Percentiles rank a stretch among this genome's conserved stretches.
Conservation (phyloP, 2,329 filamentous ascomycete species). For the Xylaria sp. region DNA sequence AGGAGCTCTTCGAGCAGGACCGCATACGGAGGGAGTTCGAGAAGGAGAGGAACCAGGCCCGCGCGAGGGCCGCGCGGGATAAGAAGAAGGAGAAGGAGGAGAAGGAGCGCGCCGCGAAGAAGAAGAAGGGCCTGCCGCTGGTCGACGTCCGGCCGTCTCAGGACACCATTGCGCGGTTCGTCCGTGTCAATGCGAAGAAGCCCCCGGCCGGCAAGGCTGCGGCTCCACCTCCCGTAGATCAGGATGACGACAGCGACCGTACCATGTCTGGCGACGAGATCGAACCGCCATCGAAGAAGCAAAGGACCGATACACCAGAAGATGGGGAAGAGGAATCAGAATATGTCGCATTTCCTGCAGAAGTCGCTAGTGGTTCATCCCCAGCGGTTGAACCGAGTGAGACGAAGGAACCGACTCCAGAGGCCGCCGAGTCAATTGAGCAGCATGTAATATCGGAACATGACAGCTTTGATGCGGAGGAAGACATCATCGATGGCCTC, state of each 20-base stretch:
- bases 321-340: constrained; percentile 1
- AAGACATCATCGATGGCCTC: constrained; percentile 4
- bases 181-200: constrained; percentile 35
- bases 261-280: constrained; percentile 11
- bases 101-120: constrained; percentile 53
- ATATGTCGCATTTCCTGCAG: constrained; percentile 10
- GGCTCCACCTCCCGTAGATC: background rate
- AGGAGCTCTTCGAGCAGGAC: constrained; percentile 53
- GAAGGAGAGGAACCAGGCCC: constrained; percentile 50
- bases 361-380: constrained; percentile 2
- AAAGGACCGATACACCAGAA: constrained; percentile 12
- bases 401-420: constrained; percentile 2
- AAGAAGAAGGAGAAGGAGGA: constrained; percentile 59
- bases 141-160: constrained; percentile 55
- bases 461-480: constrained; percentile 2
- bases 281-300: constrained; percentile 24
- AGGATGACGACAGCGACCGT: constrained; percentile 8
- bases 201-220: constrained; percentile 5
- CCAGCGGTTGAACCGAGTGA: background rate
- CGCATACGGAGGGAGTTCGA: constrained; percentile 56
- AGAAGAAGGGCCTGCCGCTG: constrained; percentile 55
- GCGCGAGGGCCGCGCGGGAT: constrained; percentile 54
- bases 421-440: background rate
- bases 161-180: constrained; percentile 58
- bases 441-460: background rate